A percentile compares a stretch with the other conserved stretches of the same genome.
Conservation (phyloP, 169 alveolate species). For the Besnoitia besnoiti region DNA sequence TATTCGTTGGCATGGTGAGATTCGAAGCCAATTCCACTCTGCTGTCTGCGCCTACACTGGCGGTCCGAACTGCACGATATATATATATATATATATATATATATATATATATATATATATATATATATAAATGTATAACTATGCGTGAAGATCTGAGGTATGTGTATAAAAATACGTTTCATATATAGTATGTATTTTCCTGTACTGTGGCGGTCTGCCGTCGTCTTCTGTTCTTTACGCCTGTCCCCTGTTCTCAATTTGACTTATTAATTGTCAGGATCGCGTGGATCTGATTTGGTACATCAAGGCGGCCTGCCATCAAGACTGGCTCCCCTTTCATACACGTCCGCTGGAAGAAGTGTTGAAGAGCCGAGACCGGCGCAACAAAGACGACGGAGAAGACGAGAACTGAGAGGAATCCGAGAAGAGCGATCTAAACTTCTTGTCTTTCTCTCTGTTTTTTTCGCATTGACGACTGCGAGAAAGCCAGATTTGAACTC, state of each 20-base stretch:
- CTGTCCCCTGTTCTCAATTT: too few relatives aligned
- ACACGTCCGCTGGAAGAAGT: neutral
- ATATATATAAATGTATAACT: too few relatives aligned
- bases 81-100: too few relatives aligned
- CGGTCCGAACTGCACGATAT: too few relatives aligned
- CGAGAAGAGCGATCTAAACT: neutral
- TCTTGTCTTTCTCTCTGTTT: neutral
- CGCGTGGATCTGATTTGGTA: slow-evolving; percentile 67
- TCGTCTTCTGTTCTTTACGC: neutral
- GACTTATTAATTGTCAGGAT: too few relatives aligned
- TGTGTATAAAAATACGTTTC: neutral
- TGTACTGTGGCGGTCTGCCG: neutral
- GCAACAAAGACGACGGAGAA: neutral
- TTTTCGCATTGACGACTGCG: too few relatives aligned
- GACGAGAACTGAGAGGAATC: neutral
- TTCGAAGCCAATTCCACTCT: too few relatives aligned
- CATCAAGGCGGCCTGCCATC: slow-evolving; percentile 46
- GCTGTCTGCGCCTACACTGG: too few relatives aligned
- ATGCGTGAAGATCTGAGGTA: neutral
- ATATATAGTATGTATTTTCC: too few relatives aligned
- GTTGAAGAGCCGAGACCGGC: neutral
- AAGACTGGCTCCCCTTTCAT: slow-evolving; percentile 30
- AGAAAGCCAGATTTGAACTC: too few relatives aligned
- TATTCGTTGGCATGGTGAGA: too few relatives aligned
- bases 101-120: too few relatives aligned